A percentile compares a stretch with the other conserved stretches of the same genome.
Evolutionary conservation across 352 stramenopile genomes (phyloP).

Genomic region (Peronospora destructor): DNA sequence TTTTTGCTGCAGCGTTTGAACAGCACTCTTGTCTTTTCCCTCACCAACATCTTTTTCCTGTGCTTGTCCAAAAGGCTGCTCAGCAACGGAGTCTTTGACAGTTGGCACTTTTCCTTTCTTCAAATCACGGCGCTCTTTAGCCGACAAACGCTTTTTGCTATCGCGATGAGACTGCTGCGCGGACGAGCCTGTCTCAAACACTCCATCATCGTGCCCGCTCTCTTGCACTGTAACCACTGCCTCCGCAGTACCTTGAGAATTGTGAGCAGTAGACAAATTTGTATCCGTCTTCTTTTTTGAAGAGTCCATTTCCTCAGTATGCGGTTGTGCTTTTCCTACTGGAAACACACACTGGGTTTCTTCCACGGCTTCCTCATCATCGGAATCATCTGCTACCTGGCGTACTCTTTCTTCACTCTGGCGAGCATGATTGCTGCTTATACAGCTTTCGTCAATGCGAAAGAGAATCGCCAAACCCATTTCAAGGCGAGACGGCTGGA

Average conservation of each 20-base stretch:
- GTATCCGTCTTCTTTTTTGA: background rate
- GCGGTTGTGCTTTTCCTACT: constrained; percentile 1
- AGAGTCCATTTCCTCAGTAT: background rate
- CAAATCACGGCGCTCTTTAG: constrained; percentile 71
- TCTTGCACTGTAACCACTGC: constrained; percentile 6
- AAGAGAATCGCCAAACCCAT: constrained; percentile 90
- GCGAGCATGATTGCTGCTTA: constrained; percentile 44
- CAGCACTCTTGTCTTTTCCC: constrained; percentile 27
- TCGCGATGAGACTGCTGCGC: constrained; percentile 20
- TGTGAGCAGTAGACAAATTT: background rate
- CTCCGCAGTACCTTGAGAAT: constrained; percentile 5
- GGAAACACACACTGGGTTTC: constrained; percentile 3
- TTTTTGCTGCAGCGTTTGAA: constrained; percentile 8
- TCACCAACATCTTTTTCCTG: constrained; percentile 35
- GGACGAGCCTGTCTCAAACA: constrained; percentile 7
- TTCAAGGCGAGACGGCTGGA: constrained; percentile 83
- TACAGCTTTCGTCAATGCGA: constrained; percentile 82
- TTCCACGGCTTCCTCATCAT: constrained; percentile 15
- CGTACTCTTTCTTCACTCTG: constrained; percentile 16
- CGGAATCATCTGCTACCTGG: constrained; percentile 14
- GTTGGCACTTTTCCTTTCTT: constrained; percentile 52
- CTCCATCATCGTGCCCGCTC: constrained; percentile 13
- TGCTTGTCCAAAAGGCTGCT: constrained; percentile 6
- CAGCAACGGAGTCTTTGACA: constrained; percentile 13
- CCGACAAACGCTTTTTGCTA: constrained; percentile 54